Evolutionary conservation across 768 basidiomycete genomes (phyloP).

Genomic region (Phanerochaete carnosa): DNA sequence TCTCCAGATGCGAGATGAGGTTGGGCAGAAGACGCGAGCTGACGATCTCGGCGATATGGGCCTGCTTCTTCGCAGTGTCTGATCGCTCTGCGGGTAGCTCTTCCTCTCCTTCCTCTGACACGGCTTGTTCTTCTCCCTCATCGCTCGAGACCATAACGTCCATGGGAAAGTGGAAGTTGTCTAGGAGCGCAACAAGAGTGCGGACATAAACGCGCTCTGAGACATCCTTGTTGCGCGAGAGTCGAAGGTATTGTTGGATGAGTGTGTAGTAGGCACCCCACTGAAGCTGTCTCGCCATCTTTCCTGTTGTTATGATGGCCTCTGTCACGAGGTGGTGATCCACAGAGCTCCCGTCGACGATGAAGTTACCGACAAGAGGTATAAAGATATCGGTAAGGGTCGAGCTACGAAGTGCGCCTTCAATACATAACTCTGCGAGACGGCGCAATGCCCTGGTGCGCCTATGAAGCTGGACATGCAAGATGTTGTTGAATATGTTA

Average conservation of each 20-base stretch:
- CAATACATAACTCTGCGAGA: conserved; percentile 74
- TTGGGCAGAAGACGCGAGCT: conserved; percentile 72
- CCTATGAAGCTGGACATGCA: conserved; percentile 90
- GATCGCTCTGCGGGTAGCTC: conserved; percentile 20
- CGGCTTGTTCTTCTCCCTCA: conserved; percentile 19
- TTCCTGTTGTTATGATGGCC: conserved; percentile 76
- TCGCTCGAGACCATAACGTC: conserved; percentile 45
- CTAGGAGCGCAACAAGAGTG: conserved; percentile 76
- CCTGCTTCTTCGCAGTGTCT: conserved; percentile 25
- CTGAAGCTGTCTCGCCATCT: conserved; percentile 67
- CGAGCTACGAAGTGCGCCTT: conserved; percentile 60
- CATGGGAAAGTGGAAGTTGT: conserved; percentile 91
- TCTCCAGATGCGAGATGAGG: conserved; percentile 78
- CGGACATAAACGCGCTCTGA: conserved; percentile 83
- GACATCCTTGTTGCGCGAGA: conserved; percentile 61
- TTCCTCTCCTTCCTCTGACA: conserved; percentile 20
- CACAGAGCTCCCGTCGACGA: conserved; percentile 53
- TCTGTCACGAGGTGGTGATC: conserved; percentile 92
- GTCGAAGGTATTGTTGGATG: conserved; percentile 77
- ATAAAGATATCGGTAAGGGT: conserved; percentile 81
- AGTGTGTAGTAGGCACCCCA: conserved; percentile 85
- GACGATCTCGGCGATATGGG: conserved; percentile 68
- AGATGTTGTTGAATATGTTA: conserved; percentile 94
- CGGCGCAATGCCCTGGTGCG: conserved; percentile 82
- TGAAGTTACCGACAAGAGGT: conserved; percentile 82